Conservation (phyloP, 352 stramenopile species). For the Globisporangium sylvaticum region DNA sequence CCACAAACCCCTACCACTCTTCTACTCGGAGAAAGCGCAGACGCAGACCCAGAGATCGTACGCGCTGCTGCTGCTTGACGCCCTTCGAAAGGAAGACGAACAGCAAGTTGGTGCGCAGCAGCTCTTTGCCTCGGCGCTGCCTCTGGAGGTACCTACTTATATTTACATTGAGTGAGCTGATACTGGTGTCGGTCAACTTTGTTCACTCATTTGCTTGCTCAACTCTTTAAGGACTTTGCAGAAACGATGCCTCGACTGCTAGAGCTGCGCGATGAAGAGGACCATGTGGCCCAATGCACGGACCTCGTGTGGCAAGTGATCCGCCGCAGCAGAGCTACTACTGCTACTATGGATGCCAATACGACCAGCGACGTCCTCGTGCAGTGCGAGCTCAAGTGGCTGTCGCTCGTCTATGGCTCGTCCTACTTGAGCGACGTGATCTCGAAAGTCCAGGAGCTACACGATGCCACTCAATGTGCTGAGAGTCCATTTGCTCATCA, state of each 20-base stretch:
- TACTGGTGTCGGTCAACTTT: background rate
- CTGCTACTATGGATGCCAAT: background rate
- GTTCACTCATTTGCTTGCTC: background rate
- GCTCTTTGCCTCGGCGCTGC: slow-evolving; percentile 19
- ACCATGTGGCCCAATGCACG: slow-evolving; percentile 19
- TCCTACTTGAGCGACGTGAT: slow-evolving; percentile 8
- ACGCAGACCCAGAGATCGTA: slow-evolving; percentile 19
- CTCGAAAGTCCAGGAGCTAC: background rate
- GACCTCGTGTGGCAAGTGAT: slow-evolving; percentile 9
- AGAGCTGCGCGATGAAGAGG: slow-evolving; percentile 29
- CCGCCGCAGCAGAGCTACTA: background rate
- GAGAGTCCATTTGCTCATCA: background rate
- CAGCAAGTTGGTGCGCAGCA: slow-evolving; percentile 2
- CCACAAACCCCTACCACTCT: background rate
- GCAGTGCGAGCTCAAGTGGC: slow-evolving; percentile 8
- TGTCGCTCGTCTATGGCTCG: background rate
- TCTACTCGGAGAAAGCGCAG: slow-evolving; percentile 2
- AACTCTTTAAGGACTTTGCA: slow-evolving; percentile 13
- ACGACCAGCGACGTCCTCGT: background rate
- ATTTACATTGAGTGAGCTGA: background rate
- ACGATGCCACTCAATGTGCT: background rate
- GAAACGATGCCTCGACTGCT: slow-evolving; percentile 28
- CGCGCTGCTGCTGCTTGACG: slow-evolving; percentile 22
- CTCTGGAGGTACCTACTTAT: slow-evolving; percentile 28
- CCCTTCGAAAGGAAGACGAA: slow-evolving; percentile 21